Evolutionary conservation across 345 rosid genomes (phyloP).

Genomic region (Sisymbrium altissimum): DNA sequence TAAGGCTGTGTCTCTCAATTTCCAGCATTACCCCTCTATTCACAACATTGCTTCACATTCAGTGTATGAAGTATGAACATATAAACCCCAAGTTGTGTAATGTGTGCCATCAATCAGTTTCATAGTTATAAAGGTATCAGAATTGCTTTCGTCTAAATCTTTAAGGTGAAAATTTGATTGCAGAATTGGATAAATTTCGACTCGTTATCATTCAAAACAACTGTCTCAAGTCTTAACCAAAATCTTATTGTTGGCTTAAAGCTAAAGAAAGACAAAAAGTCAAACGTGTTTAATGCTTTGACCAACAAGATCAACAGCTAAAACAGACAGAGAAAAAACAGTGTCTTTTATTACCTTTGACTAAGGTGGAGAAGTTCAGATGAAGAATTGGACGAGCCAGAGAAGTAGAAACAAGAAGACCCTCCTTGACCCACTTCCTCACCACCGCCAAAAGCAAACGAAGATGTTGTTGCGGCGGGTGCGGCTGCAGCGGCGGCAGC

Average conservation of each 20-base stretch:
- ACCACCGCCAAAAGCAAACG: conserved; percentile 30
- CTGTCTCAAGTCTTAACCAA: conserved; percentile 15
- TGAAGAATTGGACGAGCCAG: conserved; percentile 53
- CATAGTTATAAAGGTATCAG: not conserved
- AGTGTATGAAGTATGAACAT: not conserved
- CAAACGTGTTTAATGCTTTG: conserved; percentile 11
- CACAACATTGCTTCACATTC: conserved; percentile 6
- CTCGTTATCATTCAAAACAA: conserved; percentile 13
- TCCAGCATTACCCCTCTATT: conserved; percentile 34
- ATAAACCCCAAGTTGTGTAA: not conserved
- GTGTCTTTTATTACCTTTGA: conserved; percentile 44
- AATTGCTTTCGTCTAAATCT: not conserved
- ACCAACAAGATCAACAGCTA: conserved; percentile 21
- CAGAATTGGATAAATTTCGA: not conserved
- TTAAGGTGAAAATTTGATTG: not conserved
- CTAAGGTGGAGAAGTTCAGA: conserved; percentile 55
- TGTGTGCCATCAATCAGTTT: not conserved
- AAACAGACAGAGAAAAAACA: conserved; percentile 13
- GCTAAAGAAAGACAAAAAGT: conserved; percentile 9
- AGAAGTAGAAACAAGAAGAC: conserved; percentile 38
- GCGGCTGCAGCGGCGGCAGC: conserved; percentile 40
- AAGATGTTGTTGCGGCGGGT: conserved; percentile 19
- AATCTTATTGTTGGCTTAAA: conserved; percentile 11
- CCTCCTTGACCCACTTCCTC: conserved; percentile 43
- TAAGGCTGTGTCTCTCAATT: conserved; percentile 29